These are phyloP conservation scores for Leishmania mexicana DNA, from an alignment of 208 protist genomes.

Conservation along the genomic window DNA sequence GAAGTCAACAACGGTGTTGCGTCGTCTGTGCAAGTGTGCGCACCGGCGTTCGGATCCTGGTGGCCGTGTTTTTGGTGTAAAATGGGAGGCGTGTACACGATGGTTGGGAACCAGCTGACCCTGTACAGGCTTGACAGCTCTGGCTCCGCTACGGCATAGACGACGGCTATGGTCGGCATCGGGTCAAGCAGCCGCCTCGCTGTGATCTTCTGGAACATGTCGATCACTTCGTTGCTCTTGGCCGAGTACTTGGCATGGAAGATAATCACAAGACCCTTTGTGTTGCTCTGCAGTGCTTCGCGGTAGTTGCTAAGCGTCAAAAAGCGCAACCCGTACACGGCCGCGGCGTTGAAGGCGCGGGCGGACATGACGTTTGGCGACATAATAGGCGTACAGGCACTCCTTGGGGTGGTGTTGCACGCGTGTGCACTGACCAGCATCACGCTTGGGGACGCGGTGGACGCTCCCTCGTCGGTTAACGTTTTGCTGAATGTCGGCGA, in stretches of 20 bases:
- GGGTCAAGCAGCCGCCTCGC: constrained; percentile 54
- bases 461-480: not conserved
- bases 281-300: constrained; percentile 43
- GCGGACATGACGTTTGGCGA: constrained; percentile 28
- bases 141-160: constrained; percentile 83
- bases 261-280: constrained; percentile 66
- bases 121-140: constrained; percentile 79
- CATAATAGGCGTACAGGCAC: constrained; percentile 1
- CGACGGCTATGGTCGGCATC: constrained; percentile 73
- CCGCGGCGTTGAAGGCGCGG: constrained; percentile 25
- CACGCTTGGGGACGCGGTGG: not conserved
- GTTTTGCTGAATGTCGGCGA: not conserved
- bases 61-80: not conserved
- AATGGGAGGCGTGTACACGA: constrained; percentile 71
- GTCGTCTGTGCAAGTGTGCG: not conserved
- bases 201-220: constrained; percentile 64
- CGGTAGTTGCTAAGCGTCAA: constrained; percentile 59
- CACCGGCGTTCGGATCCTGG: not conserved
- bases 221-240: constrained; percentile 64
- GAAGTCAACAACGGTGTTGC: not conserved
- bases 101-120: constrained; percentile 83
- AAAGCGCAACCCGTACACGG: constrained; percentile 43
- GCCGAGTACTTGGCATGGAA: constrained; percentile 85
- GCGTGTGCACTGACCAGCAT: not conserved
- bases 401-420: not conserved